Percentiles rank a stretch among this genome's conserved stretches.
Conservation (phyloP, 768 basidiomycete species). For the Pilatotrama ljubarskyi region DNA sequence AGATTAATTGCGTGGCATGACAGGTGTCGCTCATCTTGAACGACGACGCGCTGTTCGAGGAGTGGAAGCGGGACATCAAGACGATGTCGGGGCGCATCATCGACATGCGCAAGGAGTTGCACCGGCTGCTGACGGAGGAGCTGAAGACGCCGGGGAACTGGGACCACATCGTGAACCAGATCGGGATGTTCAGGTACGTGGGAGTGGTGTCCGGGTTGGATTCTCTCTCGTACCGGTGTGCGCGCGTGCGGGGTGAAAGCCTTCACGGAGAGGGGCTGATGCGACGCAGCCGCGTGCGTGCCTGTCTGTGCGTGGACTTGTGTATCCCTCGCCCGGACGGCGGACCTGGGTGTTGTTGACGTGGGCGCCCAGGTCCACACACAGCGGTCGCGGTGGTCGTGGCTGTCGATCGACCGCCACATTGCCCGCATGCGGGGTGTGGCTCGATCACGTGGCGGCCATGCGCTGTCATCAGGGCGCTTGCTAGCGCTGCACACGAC, state of each 20-base stretch:
- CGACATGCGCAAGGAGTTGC: slow-evolving; percentile 81
- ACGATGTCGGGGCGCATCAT: slow-evolving; percentile 95
- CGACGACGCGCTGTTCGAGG: slow-evolving; percentile 66
- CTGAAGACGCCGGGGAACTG: slow-evolving; percentile 89
- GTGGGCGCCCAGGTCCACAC: background rate
- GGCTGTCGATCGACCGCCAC: background rate
- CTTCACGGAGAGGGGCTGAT: background rate
- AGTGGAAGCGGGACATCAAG: slow-evolving; percentile 89
- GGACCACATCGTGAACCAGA: slow-evolving; percentile 95
- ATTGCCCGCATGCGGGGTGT: background rate
- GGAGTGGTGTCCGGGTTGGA: background rate
- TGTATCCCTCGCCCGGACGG: background rate
- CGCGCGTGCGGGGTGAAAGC: background rate
- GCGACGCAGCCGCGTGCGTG: slow-evolving; percentile 1
- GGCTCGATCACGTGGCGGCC: slow-evolving; percentile 11
- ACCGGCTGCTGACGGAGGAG: slow-evolving; percentile 70
- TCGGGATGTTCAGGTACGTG: slow-evolving; percentile 93
- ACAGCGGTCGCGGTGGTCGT: background rate
- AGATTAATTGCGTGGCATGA: slow-evolving; percentile 5
- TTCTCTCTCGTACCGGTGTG: background rate
- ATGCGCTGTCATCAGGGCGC: background rate
- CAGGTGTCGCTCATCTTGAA: slow-evolving; percentile 84
- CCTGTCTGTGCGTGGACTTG: slow-evolving; percentile 16
- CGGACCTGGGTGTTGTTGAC: background rate
- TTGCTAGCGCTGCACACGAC: background rate